Evolutionary conservation across 495 filamentous ascomycete species (phyloP).

Genomic region (Aspergillus olivimuriae): DNA sequence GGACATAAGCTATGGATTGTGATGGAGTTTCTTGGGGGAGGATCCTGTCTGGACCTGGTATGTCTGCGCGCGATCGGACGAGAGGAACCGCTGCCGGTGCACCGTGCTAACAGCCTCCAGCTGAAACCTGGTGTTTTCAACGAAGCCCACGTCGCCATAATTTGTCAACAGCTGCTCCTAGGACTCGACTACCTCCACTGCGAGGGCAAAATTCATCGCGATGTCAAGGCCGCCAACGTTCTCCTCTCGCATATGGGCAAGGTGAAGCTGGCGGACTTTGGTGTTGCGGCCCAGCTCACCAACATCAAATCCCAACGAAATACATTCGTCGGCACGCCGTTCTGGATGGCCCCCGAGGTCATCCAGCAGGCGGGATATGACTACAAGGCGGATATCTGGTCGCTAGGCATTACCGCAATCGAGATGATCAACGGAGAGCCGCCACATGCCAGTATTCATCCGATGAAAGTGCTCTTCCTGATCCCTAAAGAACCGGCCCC

Average conservation of each 20-base stretch:
- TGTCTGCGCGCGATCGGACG: not conserved
- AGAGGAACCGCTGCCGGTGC: too few species aligned
- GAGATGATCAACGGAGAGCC: constrained; percentile 92
- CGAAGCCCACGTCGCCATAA: constrained; percentile 89
- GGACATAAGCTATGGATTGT: constrained; percentile 98
- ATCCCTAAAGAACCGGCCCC: constrained; percentile 91
- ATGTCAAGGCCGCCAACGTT: constrained; percentile 95
- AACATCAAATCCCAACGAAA: constrained; percentile 98
- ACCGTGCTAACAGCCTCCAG: constrained; percentile 39
- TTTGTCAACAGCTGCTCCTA: constrained; percentile 83
- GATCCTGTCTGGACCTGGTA: constrained; percentile 90
- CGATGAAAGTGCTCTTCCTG: constrained; percentile 97
- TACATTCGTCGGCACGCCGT: constrained; percentile 97
- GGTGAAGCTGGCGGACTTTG: constrained; percentile 97
- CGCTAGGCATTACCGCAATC: constrained; percentile 90
- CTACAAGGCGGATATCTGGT: constrained; percentile 98
- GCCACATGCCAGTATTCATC: constrained; percentile 82
- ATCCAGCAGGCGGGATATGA: constrained; percentile 97
- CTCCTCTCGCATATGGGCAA: constrained; percentile 80
- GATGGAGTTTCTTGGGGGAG: constrained; percentile 95
- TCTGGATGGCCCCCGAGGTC: constrained; percentile 99
- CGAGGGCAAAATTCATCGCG: constrained; percentile 94
- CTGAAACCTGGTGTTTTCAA: constrained; percentile 87
- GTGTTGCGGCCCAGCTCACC: constrained; percentile 91
- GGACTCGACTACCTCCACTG: constrained; percentile 90